Base-by-base conservation (phyloP, 371 early-diverging fungal genomes). In the Mucor plumbeus region DNA sequence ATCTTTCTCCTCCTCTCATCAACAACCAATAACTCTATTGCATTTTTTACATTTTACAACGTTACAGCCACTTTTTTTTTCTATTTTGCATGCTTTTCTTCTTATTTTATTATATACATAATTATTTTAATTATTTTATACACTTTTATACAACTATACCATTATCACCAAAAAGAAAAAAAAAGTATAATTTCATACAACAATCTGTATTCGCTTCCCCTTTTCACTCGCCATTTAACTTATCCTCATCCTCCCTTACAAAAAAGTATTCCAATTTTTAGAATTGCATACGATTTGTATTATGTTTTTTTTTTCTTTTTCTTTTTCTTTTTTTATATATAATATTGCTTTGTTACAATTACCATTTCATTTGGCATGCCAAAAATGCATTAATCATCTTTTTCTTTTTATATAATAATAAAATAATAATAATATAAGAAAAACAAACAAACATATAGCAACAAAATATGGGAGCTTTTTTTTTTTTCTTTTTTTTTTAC, bases 101-200 rank as follows among this genome's bases (percentile, higher is more conserved):
- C 44, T 43, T 60, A 41, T 36, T 48, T 15, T 61, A 31, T 61
- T 59, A 59, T 41, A 21, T 41, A 61, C 15, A 44, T 47, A 59
- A 26, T 26, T 26, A 43, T 14, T 43, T 19, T 35, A 36, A 61
- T 34, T 33, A 44, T 7, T 35, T 11, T 43, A 31, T 21, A 34
- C 34, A 31, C 33, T 50, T 15, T 38, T 62, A 35, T 34, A 19
- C 39, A 38, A 9, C 40, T 39, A 48, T 48, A 48, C 48, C 48
- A 48, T 9, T 7, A 4, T 1, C 19, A 48, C 21, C 19, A 8
- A n/a, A 19, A 14, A 43, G 5, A 43, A 43, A 43, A 43, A 35
- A 58, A 38, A 58, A 58, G 40, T 38, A 58, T 58, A 38, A 58
- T 38, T 38, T 21, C 54, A 17, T 54, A 21, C 21, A 38, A 4